These are phyloP conservation scores for Blakeslea trispora DNA, from an alignment of 371 early-diverging fungal species.

Conservation along the genomic window DNA sequence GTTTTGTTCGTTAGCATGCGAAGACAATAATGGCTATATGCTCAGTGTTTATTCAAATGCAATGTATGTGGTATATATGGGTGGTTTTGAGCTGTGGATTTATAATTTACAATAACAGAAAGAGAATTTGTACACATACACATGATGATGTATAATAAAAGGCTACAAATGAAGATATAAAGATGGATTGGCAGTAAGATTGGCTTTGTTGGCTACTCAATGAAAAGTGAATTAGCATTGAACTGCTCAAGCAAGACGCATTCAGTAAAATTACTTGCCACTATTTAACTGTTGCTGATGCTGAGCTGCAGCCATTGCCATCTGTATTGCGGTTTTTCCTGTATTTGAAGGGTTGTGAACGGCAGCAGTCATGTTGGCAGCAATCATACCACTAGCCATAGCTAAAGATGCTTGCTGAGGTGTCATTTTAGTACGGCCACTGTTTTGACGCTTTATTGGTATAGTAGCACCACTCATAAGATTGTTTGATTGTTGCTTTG, in stretches of 20 bases:
- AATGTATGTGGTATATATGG: background rate
- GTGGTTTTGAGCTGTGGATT: background rate
- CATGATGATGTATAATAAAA: no score
- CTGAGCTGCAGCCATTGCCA: conserved; percentile 41
- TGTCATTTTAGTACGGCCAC: conserved; percentile 39
- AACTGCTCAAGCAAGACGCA: no score
- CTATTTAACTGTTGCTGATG: conserved; percentile 17
- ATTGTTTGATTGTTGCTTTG: background rate
- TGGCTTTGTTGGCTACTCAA: conserved; percentile 17
- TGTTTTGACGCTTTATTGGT: conserved; percentile 41
- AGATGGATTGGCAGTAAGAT: conserved; percentile 4
- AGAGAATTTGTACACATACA: background rate
- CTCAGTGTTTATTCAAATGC: no score
- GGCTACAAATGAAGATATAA: conserved; percentile 23
- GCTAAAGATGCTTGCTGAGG: conserved; percentile 48
- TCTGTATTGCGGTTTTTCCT: conserved; percentile 38
- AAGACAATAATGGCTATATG: background rate
- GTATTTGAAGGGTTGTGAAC: conserved; percentile 28
- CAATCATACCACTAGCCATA: conserved; percentile 53
- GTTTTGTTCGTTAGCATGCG: background rate
- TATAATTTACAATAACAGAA: conserved; percentile 7
- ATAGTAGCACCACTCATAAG: conserved; percentile 13
- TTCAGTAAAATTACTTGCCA: conserved; percentile 6
- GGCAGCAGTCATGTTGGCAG: conserved; percentile 49
- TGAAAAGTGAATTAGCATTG: background rate